These are phyloP conservation scores for Fagus crenata DNA, from an alignment of 306 rosid genomes.

Conservation along the genomic window DNA sequence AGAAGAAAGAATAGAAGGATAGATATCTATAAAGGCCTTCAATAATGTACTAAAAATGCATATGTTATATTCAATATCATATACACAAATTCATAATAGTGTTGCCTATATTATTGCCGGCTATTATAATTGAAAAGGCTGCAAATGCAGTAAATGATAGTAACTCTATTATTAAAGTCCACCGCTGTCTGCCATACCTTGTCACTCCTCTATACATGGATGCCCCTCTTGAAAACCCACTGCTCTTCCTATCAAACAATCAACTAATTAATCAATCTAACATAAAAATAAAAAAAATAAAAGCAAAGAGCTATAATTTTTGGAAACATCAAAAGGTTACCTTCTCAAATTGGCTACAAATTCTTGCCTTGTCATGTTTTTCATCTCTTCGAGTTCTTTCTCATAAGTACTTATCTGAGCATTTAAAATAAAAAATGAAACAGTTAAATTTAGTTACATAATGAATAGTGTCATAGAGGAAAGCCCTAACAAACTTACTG, in stretches of 20 bases:
- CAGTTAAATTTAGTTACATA: slow-evolving; percentile 10
- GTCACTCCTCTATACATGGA: slow-evolving; percentile 99
- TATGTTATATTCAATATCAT: not conserved
- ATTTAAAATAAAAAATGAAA: slow-evolving; percentile 27
- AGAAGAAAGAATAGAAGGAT: not conserved
- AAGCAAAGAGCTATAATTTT: slow-evolving; percentile 19
- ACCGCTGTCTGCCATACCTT: slow-evolving; percentile 77
- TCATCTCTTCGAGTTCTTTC: slow-evolving; percentile 94
- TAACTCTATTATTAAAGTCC: slow-evolving; percentile 49
- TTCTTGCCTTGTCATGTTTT: slow-evolving; percentile 91
- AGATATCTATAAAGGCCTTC: not conserved
- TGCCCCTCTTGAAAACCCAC: slow-evolving; percentile 99
- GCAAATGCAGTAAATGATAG: slow-evolving; percentile 55
- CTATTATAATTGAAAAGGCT: slow-evolving; percentile 47
- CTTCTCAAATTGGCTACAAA: slow-evolving; percentile 98
- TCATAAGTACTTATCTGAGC: slow-evolving; percentile 77
- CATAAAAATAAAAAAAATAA: not conserved
- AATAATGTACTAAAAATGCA: not conserved
- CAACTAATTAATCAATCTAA: slow-evolving; percentile 17
- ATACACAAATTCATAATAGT: slow-evolving; percentile 19
- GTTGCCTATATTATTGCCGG: slow-evolving; percentile 41
- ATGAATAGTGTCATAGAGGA: slow-evolving; percentile 21
- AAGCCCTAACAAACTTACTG: slow-evolving; percentile 55
- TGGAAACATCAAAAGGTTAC: slow-evolving; percentile 34
- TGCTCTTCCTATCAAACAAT: slow-evolving; percentile 68